Evolutionary conservation across 2,329 filamentous ascomycete species (phyloP).

Genomic region (Tolypocladium endophyticum): DNA sequence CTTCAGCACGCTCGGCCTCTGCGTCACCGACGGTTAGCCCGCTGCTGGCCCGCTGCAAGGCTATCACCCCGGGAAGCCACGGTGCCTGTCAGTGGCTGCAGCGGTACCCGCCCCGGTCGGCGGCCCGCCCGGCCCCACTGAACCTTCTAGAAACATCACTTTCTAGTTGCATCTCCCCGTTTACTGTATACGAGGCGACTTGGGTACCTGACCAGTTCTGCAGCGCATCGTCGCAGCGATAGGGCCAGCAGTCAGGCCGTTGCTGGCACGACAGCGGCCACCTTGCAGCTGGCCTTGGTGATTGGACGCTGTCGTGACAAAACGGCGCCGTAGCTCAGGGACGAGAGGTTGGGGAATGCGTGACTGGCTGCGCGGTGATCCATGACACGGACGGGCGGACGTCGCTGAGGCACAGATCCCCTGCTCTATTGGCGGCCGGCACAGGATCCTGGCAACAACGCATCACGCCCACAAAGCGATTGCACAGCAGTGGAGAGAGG

Average conservation of each 20-base stretch:
- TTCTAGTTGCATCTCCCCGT: constrained; percentile 24
- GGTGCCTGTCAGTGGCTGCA: background rate
- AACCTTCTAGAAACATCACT: constrained; percentile 32
- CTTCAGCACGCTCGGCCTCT: background rate
- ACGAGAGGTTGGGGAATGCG: background rate
- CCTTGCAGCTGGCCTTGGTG: background rate
- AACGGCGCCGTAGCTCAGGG: background rate
- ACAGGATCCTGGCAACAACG: background rate
- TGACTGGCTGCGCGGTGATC: background rate
- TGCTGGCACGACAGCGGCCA: constrained; percentile 1
- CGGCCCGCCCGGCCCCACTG: constrained; percentile 22
- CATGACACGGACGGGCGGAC: background rate
- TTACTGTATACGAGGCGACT: too few species aligned
- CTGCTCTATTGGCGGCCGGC: background rate
- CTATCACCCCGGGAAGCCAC: background rate
- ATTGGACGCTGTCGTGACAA: background rate
- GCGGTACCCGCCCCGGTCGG: background rate
- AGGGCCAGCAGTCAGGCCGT: background rate
- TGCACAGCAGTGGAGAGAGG: background rate
- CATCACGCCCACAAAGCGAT: background rate
- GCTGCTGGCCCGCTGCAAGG: background rate
- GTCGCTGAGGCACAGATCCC: background rate
- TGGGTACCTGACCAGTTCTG: background rate
- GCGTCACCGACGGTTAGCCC: background rate
- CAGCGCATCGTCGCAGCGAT: background rate